A percentile compares a stretch with the other conserved stretches of the same genome.
Conservation (phyloP, 768 basidiomycete genomes). For the Pisolithus sp. region DNA sequence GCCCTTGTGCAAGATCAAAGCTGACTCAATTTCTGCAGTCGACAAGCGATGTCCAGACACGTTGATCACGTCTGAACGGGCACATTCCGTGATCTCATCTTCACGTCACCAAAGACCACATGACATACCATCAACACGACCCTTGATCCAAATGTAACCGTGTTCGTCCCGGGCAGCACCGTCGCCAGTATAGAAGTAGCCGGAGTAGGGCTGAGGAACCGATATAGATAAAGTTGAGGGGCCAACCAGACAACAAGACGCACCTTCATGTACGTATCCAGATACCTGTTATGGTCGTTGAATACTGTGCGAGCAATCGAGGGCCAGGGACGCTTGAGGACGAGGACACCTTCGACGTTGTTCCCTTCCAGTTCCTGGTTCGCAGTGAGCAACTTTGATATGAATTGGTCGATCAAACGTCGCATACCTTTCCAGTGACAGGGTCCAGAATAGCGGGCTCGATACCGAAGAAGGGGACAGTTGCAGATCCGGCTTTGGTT, state of each 20-base stretch:
- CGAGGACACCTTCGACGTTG: conserved; percentile 87
- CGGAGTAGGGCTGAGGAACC: conserved; percentile 63
- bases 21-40: conserved; percentile 97
- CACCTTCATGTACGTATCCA: conserved; percentile 70
- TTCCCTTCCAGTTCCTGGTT: conserved; percentile 63
- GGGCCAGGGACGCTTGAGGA: conserved; percentile 85
- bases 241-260: conserved; percentile 7
- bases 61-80: conserved; percentile 80
- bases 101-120: conserved; percentile 2
- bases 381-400: background rate
- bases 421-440: conserved; percentile 55
- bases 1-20: conserved; percentile 89
- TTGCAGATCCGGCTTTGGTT: conserved; percentile 94
- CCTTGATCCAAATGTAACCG: conserved; percentile 99
- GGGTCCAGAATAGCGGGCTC: conserved; percentile 86
- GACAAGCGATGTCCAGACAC: conserved; percentile 96
- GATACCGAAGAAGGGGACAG: conserved; percentile 97
- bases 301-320: conserved; percentile 91
- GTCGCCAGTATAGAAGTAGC: conserved; percentile 95
- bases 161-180: conserved; percentile 91
- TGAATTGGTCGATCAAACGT: background rate
- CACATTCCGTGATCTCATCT: background rate
- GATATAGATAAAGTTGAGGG: conserved; percentile 40
- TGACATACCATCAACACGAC: conserved; percentile 80
- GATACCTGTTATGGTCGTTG: conserved; percentile 83